phyloP scores from a whole-genome alignment of 2,329 filamentous ascomycete species.

The Pseudogymnoascus sp. region DNA sequence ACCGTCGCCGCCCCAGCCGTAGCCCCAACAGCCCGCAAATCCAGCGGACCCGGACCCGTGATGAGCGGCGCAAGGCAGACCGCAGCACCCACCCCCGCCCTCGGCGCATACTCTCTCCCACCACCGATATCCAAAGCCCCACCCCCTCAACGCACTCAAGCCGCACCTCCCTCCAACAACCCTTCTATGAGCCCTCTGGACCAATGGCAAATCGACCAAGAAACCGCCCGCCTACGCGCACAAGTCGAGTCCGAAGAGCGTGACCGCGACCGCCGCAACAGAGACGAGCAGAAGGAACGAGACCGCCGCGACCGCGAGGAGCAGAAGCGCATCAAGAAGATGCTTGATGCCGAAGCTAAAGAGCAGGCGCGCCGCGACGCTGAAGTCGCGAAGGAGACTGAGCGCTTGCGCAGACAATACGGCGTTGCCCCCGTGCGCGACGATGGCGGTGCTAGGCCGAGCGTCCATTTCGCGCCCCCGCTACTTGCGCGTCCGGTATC shows the following conservation, averaged over 20 bases:
- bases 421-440: constrained; percentile 32
- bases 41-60: constrained; percentile 17
- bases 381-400: constrained; percentile 70
- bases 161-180: constrained; percentile 23
- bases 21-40: constrained; percentile 19
- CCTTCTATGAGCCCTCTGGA: constrained; percentile 18
- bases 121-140: constrained; percentile 14
- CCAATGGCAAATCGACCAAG: constrained; percentile 52
- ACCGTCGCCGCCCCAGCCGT: constrained; percentile 32
- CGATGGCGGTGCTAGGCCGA: background rate
- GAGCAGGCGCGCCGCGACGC: constrained; percentile 48
- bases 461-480: constrained; percentile 13
- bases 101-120: constrained; percentile 17
- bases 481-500: constrained; percentile 13
- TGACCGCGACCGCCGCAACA: constrained; percentile 46
- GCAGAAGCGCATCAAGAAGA: constrained; percentile 50
- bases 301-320: constrained; percentile 48
- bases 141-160: constrained; percentile 15
- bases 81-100: constrained; percentile 11
- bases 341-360: constrained; percentile 58
- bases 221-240: constrained; percentile 63
- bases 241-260: constrained; percentile 37
- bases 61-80: constrained; percentile 22
- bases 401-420: constrained; percentile 62
- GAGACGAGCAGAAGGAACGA: constrained; percentile 45